phyloP scores from a whole-genome alignment of 345 rosid species.

The Aethionema arabicum region DNA sequence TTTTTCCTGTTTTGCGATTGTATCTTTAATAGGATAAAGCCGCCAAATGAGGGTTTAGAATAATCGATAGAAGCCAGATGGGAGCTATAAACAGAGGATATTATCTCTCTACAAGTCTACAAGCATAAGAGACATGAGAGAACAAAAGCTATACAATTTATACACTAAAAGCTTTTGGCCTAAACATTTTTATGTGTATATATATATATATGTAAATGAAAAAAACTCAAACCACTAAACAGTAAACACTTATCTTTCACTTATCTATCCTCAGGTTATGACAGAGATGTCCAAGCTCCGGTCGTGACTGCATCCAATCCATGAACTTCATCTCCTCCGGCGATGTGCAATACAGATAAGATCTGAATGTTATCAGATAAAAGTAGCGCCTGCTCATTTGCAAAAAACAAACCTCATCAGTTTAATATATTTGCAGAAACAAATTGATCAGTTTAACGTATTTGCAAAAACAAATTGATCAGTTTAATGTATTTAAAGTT shows the following conservation, averaged over 20 bases:
- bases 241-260: slow-evolving; percentile 29
- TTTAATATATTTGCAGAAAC: no score
- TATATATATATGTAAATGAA: slow-evolving; percentile 17
- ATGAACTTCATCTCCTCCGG: slow-evolving; percentile 56
- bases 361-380: slow-evolving; percentile 77
- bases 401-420: not conserved
- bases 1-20: no score
- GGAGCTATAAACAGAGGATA: slow-evolving; percentile 12
- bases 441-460: no score
- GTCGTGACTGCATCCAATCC: slow-evolving; percentile 83
- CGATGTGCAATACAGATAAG: slow-evolving; percentile 71
- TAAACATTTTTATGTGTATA: slow-evolving; percentile 24
- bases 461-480: no score
- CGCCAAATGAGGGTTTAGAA: slow-evolving; percentile 5
- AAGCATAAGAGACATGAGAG: slow-evolving; percentile 30
- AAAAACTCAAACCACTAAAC: not conserved
- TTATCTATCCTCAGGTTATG: slow-evolving; percentile 79
- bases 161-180: slow-evolving; percentile 31
- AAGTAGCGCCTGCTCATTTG: slow-evolving; percentile 84
- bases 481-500: no score
- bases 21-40: slow-evolving; percentile 1
- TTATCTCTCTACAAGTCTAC: slow-evolving; percentile 24
- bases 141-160: slow-evolving; percentile 30
- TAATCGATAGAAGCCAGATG: not conserved
- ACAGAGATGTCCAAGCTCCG: slow-evolving; percentile 92